Base-by-base conservation (phyloP, 257 asterid species). In the Solanum lignicaule region DNA sequence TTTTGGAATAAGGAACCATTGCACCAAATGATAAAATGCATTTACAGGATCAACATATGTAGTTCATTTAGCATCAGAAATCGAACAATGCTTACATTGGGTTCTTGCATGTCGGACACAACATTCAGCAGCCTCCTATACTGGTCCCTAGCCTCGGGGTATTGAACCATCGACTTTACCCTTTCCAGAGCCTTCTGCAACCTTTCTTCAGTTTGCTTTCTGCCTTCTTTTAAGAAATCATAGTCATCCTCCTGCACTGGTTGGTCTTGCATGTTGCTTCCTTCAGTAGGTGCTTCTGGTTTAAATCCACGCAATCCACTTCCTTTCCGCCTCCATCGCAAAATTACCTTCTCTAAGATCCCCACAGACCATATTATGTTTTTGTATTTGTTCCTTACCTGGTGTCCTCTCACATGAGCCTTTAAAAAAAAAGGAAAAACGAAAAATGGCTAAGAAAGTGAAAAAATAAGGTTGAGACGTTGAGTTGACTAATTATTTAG, bases 361-460 rank as follows among this genome's bases (percentile, higher is more conserved):
- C 98, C 98, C 5, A 96, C 99, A 2, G 98, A 96, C 99, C 99
- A 96, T 88, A 94, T 90, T 87, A 96, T 94, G 90, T 92, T 93
- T 87, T 90, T 93, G 87, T 94, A 93, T 90, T 95, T 94, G 95
- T 94, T 95, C 94, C 99, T 93, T 84, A 95, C 98, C 90, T 96
- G 99, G 91, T 95, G 98, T 88, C 98, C 99, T 90, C 99, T 95
- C 73, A 96, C 96, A 87, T 94, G 98, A 78, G 99, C 99, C 99
- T 96, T 91, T 88, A 89, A 79, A 65, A 33, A 33, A 89, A 74
- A 65, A 38, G 82, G 88, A 85, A 86, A 88, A 72, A 58, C 5
- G 25, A 71, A 43, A 29, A 21, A 78, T 38, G 36, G n/a, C 31
- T 86, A 25, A 86, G 88, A 46, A 18, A 36, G 33, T 21, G 32